A percentile compares a stretch with the other conserved stretches of the same genome.
These are phyloP conservation scores for Wickerhamiella shivajii DNA, from an alignment of 805 yeast genomes.

Conservation along the genomic window DNA sequence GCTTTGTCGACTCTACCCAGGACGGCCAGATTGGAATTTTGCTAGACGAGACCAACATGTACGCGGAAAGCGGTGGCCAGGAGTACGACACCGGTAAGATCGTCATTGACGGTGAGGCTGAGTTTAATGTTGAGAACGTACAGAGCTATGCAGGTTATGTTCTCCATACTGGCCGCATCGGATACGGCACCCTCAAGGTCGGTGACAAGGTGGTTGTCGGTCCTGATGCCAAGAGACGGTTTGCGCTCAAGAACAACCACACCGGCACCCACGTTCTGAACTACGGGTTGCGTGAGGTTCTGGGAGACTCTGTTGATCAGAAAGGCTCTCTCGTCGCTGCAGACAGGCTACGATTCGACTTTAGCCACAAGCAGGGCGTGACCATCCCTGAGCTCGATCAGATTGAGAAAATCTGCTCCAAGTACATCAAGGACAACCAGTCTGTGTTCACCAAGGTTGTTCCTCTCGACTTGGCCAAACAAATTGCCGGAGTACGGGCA, in stretches of 20 bases:
- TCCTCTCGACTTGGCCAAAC: constrained; percentile 52
- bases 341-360: constrained; percentile 91
- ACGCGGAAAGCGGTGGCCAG: constrained; percentile 99
- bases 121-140: constrained; percentile 81
- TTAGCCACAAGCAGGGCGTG: constrained; percentile 81
- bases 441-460: constrained; percentile 76
- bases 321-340: constrained; percentile 94
- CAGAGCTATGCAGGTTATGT: constrained; percentile 91
- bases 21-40: constrained; percentile 60
- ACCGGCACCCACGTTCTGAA: constrained; percentile 95
- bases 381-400: constrained; percentile 52
- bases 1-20: constrained; percentile 36
- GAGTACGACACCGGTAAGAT: constrained; percentile 90
- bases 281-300: constrained; percentile 68
- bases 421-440: constrained; percentile 54
- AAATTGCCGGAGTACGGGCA: constrained; percentile 80
- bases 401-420: constrained; percentile 63
- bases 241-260: constrained; percentile 94
- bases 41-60: constrained; percentile 82
- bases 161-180: constrained; percentile 77
- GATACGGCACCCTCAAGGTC: constrained; percentile 59
- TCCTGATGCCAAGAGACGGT: constrained; percentile 83
- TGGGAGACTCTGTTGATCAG: constrained; percentile 85
- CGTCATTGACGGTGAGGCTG: constrained; percentile 74
- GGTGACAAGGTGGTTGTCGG: constrained; percentile 68